Conservation (phyloP, 2,329 filamentous ascomycete species). For the Stagonosporopsis tanaceti region DNA sequence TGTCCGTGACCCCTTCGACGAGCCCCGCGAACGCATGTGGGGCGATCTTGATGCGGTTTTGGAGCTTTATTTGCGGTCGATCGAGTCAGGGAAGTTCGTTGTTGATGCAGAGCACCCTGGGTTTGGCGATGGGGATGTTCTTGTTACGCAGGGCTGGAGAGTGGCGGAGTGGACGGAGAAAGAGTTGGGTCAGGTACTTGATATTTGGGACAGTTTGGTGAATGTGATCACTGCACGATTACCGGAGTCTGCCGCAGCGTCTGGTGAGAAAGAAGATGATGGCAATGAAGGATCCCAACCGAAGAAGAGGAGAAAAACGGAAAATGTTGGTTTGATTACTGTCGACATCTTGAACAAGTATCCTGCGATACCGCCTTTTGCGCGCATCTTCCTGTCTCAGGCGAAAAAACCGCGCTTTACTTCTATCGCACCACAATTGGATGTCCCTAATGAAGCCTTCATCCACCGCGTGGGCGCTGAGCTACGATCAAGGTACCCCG, state of each 20-base stretch:
- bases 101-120: conserved; percentile 3
- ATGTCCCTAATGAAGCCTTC: conserved; percentile 5
- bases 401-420: conserved; percentile 6
- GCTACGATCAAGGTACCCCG: conserved; percentile 3
- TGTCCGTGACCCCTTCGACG: background rate
- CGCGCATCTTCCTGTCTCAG: conserved; percentile 1
- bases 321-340: conserved; percentile 2
- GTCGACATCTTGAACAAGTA: conserved; percentile 2
- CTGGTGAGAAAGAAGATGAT: conserved; percentile 6
- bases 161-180: conserved; percentile 3
- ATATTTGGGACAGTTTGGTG: conserved; percentile 4
- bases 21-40: background rate
- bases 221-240: conserved; percentile 1
- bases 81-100: conserved; percentile 5
- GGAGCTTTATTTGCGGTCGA: conserved; percentile 1
- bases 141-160: conserved; percentile 3
- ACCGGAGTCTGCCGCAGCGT: conserved; percentile 1
- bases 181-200: conserved; percentile 4
- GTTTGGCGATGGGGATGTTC: conserved; percentile 1
- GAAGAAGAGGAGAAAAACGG: conserved; percentile 2
- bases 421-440: conserved; percentile 3
- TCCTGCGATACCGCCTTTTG: conserved; percentile 9
- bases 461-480: conserved; percentile 7
- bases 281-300: conserved; percentile 4
- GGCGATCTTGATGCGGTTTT: conserved; percentile 2